Percentiles rank a stretch among this genome's conserved stretches.
These are phyloP conservation scores for Sclerotinia sclerotiorum DNA, from an alignment of 2,329 filamentous ascomycete species.

Conservation along the genomic window DNA sequence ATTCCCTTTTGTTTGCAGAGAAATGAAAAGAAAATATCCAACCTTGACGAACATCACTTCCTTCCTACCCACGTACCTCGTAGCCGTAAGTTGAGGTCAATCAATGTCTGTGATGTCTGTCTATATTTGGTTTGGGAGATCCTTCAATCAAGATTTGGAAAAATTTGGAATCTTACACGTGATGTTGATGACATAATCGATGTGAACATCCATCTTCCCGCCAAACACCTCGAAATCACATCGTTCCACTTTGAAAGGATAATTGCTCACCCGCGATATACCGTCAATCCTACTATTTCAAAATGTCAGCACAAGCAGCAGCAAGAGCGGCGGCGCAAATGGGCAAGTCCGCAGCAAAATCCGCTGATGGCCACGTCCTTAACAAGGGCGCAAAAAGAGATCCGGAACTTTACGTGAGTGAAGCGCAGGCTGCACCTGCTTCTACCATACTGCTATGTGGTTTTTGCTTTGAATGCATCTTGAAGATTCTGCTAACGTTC, in stretches of 20 bases:
- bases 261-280: conserved; percentile 18
- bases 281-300: conserved; percentile 24
- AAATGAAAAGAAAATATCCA: background rate
- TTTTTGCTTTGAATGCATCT: conserved; percentile 9
- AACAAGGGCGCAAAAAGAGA: conserved; percentile 66
- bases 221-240: conserved; percentile 22
- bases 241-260: conserved; percentile 27
- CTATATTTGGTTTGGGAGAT: background rate
- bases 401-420: conserved; percentile 71
- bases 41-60: background rate
- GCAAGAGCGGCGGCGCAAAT: conserved; percentile 41
- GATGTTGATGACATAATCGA: background rate
- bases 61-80: too few species aligned
- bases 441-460: background rate
- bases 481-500: conserved; percentile 19
- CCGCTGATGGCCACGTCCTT: conserved; percentile 49
- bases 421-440: conserved; percentile 31
- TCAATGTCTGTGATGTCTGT: too few species aligned
- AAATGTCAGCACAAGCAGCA: conserved; percentile 39
- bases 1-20: background rate
- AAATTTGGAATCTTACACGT: background rate
- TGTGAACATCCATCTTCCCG: conserved; percentile 10
- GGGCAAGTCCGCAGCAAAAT: conserved; percentile 43
- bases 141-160: background rate
- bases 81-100: too few species aligned